Base-by-base conservation (phyloP, 768 basidiomycete species). In the Phaeotremella fagi region DNA sequence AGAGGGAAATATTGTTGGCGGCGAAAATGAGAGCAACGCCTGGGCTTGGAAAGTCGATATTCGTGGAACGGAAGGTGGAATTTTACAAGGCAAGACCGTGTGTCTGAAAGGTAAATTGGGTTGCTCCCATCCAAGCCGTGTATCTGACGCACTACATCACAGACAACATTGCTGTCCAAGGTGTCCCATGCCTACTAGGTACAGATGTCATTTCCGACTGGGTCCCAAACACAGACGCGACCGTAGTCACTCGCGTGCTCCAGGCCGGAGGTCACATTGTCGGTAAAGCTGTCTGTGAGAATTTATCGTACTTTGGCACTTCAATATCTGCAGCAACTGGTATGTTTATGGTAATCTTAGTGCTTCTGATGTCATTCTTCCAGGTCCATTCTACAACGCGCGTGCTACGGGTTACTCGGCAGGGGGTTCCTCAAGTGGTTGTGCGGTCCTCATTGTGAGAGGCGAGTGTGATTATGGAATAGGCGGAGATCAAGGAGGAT, bases 401-500 rank as follows among this genome's bases (percentile, higher is more conserved):
- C 76, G 75, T 50, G 77, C 73, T 16, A 61, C 58, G n/a, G 76
- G 76, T 16, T 77, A 76, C 23, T 77, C 75, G 9, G 63, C 74
- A 4, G 78, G 77, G 2, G 78, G 78, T 3, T 76, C 75, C 16
- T 75, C 72, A 47, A 77, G 77, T 4, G 77, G 79, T 16, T 77
- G 74, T 41, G 77, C 73, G 14, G 75, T 72, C 2, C 74, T 78
- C 15, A 61, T 79, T 6, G 75, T 71, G 0, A 59, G 63, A 3
- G 75, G 74, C 14, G 70, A 71, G 31, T 74, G 74, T 18, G 78
- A 79, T 42, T 63, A 79, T 64, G 77, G 67, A 7, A 74, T 79
- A 27, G 79, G 79, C 0, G 78, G 75, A 12, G 78, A 79, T 48
- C 78, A 79, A 56, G 78, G 78, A 11, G 78, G 78, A 4, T 75